phyloP scores from a whole-genome alignment of 1,284 basidiomycete species.

The Sporisorium reilianum region DNA sequence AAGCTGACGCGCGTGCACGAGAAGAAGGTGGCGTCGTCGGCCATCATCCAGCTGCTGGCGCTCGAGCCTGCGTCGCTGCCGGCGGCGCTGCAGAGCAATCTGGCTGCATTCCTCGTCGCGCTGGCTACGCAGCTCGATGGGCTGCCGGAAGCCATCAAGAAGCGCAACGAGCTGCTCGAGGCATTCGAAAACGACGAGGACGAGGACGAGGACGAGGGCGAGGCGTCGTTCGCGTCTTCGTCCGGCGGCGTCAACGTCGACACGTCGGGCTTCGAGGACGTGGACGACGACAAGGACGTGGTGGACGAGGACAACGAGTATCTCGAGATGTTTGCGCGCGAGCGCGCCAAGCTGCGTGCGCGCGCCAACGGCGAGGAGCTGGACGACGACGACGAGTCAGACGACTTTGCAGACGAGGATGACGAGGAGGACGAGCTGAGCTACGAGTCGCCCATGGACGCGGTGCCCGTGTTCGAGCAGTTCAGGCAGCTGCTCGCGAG shows the following conservation, averaged over 20 bases:
- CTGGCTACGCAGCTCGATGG: constrained; percentile 56
- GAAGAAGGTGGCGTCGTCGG: constrained; percentile 83
- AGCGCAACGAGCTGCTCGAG: constrained; percentile 59
- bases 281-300: constrained; percentile 64
- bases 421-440: constrained; percentile 62
- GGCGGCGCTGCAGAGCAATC: constrained; percentile 44
- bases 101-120: constrained; percentile 54
- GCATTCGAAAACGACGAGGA: constrained; percentile 63
- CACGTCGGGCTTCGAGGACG: constrained; percentile 41
- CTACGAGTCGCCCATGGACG: constrained; percentile 62
- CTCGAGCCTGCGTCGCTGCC: constrained; percentile 54
- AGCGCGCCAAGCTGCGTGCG: constrained; percentile 58
- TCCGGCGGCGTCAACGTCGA: constrained; percentile 29
- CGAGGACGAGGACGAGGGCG: constrained; percentile 54
- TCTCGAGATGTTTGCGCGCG: constrained; percentile 65
- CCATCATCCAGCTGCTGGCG: constrained; percentile 72
- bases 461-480: constrained; percentile 59
- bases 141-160: constrained; percentile 59
- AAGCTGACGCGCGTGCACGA: constrained; percentile 87
- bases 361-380: constrained; percentile 46
- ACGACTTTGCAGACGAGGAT: constrained; percentile 39
- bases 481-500: constrained; percentile 51
- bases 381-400: constrained; percentile 54
- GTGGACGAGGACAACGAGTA: constrained; percentile 68
- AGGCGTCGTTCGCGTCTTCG: constrained; percentile 32